Evolutionary conservation across 257 asterid genomes (phyloP), one percentile per base, ranked within the genome.

Genomic region (Jacaranda mimosifolia): DNA sequence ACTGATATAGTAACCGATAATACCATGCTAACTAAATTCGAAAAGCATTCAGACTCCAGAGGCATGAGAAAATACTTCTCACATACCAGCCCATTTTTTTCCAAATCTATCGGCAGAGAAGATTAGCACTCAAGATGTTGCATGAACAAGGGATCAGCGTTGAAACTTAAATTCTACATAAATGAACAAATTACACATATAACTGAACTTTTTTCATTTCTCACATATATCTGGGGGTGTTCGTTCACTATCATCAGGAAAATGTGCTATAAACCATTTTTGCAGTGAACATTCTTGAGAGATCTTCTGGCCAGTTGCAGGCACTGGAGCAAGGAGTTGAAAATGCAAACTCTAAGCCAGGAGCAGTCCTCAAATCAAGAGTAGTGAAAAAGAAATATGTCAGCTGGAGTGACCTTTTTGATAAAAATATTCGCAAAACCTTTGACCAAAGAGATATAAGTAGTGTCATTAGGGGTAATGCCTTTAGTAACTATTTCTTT

Each of bases 401-500:
- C 52, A 9, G 63, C 21, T 57, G 71, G 49, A 63, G 13, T n/a
- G 51, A 36, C 18, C 65, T 48, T 39, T 4, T 72, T 9, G 45
- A 40, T 7, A n/a, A n/a, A n/a, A n/a, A n/a, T 76, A 48, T 72
- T 76, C 63, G 77, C 75, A 6, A 84, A 77, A 40, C 86, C 91
- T 79, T 90, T 86, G 9, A 82, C 82, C 74, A 86, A 76, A 75
- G 89, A 80, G 46, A 87, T 73, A 70, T 88, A 88, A 65, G 91
- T 88, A 48, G 83, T 76, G 55, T 84, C 90, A 85, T 85, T 82
- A 38, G 93, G 91, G 70, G 78, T 73, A 73, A 88, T 84, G 77
- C 91, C 96, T 75, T 73, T 83, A 70, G 80, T 60, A 75, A 82
- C 88, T 93, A 90, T 88, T 81, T 88, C 96, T 82, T 88, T 85